Percentiles rank a stretch among this genome's conserved stretches.
phyloP scores from a whole-genome alignment of 2,329 filamentous ascomycete genomes.

The Colletotrichum simmondsii region DNA sequence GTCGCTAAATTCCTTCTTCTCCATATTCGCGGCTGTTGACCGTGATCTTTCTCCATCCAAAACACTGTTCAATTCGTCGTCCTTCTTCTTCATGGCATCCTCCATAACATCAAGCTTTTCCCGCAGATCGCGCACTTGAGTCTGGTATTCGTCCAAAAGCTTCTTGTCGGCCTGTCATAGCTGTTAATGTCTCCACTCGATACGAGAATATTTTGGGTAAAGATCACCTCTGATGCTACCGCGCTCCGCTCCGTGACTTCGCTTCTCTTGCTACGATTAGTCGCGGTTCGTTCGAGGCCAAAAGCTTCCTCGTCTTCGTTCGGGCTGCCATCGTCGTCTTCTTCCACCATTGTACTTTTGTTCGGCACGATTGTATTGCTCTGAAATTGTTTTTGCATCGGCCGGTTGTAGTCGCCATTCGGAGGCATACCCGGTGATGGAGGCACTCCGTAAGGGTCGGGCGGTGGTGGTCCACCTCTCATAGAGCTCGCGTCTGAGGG shows the following conservation, averaged over 20 bases:
- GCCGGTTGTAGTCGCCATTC: conserved; percentile 76
- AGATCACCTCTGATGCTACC: conserved; percentile 51
- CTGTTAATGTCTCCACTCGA: conserved; percentile 31
- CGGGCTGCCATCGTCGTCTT: conserved; percentile 80
- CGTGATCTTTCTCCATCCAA: conserved; percentile 69
- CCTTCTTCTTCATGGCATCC: conserved; percentile 74
- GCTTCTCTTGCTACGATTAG: conserved; percentile 39
- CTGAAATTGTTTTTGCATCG: conserved; percentile 89
- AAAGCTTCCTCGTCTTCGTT: conserved; percentile 72
- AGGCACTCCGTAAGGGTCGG: conserved; percentile 63
- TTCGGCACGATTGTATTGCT: conserved; percentile 97
- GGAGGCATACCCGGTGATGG: conserved; percentile 65
- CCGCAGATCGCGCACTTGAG: conserved; percentile 79
- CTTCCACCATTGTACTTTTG: conserved; percentile 97
- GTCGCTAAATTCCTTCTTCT: conserved; percentile 78
- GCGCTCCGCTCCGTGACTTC: conserved; percentile 45
- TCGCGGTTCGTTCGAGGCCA: conserved; percentile 59
- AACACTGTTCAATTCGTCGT: conserved; percentile 73
- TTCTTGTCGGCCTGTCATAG: conserved; percentile 71
- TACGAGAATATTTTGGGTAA: conserved; percentile 25
- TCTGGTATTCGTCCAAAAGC: conserved; percentile 81
- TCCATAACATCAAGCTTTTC: conserved; percentile 80
- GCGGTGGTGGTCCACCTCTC: conserved; percentile 54
- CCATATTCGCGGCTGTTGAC: conserved; percentile 62
- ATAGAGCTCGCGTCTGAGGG: conserved; percentile 74